Base-by-base conservation (phyloP, 169 alveolate species). In the Perkinsus marinus region DNA sequence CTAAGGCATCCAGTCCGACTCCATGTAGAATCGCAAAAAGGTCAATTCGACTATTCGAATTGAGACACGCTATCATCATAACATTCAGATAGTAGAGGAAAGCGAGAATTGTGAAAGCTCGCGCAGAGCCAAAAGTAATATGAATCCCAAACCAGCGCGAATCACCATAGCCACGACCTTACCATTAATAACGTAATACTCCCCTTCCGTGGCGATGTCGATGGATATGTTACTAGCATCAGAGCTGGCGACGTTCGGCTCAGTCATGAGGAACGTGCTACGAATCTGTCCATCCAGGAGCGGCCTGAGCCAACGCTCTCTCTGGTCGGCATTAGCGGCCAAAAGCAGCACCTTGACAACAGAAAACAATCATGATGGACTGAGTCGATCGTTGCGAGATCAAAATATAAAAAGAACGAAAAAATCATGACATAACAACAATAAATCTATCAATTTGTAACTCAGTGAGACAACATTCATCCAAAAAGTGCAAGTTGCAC, bases 211-310 rank as follows among this genome's bases (percentile, higher is more conserved):
- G 0, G 68, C 57, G 26, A 92, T 91, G 10, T 68, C 43, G 43
- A 93, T 90, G 47, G 79, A 39, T 26, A 95, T 94, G 89, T 95
- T 95, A 22, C 95, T 95, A 41, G 96, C 95, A 89, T 95, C 96
- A 34, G 95, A 93, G 46, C 95, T 92, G 3, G 96, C 94, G 30
- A 94, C 95, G 9, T 91, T 93, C 0, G 96, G 96, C 91, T 95
- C 96, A 0, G 96, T 95, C 96, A 95, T 95, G 39, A 94, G 95
- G 90, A 92, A 95, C 43, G 94, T 93, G 39, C 94, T 91, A 39
- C 95, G 92, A 39, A 95, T 94, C 34, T 91, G 90, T 39, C 95
- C 95, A 30, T 92, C 90, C 34, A 95, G 91, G 39, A 95, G 69
- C 0, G 96, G 96, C 92, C 68, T 91, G 17, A 95, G 94, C 95